Evolutionary conservation across 2,329 filamentous ascomycete genomes (phyloP), one percentile per base, ranked within the genome.

Genomic region (Fusarium dimerum): DNA sequence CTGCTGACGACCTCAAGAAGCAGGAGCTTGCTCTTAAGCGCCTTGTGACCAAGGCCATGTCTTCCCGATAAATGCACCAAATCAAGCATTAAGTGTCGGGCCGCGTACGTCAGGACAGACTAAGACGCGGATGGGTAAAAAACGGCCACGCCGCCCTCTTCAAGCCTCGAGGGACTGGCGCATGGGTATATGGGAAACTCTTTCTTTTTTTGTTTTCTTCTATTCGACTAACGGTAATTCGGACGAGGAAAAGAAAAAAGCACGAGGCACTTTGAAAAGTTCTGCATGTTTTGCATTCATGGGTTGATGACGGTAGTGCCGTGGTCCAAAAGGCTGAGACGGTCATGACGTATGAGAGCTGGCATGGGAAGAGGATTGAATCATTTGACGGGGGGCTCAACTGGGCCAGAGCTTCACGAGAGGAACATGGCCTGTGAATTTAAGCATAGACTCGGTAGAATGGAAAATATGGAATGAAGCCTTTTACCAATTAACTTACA

Each of bases 21-120:
- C 96, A 97, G 88, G 94, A 99, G 84, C 83, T 99, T 64, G 92
- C 92, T 57, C 85, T 99, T 62, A 99, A 97, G 91, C 85, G 94
- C 71, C 85, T 96, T 66, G 92, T 99, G 69, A 99, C 94, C 78
- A 99, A 97, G 89, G 92, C 90, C 69, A 96, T 96, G 90, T 87
- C 90, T 62, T 92, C 90, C 71, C 87, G 90, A 78, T 96, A 92
- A 86, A 72, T 65, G 57, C 48, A 59, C 54, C 48, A 52, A 6
- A 39, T 50, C 32, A 36, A 36, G 32, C 32, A 15, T 36, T 36
- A 10, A 15, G 32, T 12, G 32, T 18, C 29, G n/a, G 44, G 43
- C 30, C 17, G 26, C 43, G 40, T 9, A 36, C 57, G 47, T 51
- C 48, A 26, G 17, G 45, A 48, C 16, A 40, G 30, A 42, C 59